phyloP scores from a whole-genome alignment of 2,329 filamentous ascomycete species.

The Stemphylium lycopersici region DNA sequence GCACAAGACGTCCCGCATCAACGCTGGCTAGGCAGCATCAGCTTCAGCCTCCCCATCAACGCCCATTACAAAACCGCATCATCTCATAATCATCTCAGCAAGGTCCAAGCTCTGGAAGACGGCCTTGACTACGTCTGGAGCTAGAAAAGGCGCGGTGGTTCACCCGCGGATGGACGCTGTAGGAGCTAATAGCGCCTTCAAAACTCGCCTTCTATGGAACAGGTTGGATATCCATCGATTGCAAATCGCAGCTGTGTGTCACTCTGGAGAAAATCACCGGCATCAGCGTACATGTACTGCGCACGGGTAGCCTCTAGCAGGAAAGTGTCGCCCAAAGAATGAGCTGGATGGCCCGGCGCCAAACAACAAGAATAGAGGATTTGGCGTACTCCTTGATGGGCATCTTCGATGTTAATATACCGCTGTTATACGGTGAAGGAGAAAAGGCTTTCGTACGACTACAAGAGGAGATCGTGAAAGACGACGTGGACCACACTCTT shows the following conservation, averaged over 20 bases:
- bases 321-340: slow-evolving; percentile 1
- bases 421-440: slow-evolving; percentile 39
- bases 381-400: neutral
- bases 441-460: slow-evolving; percentile 28
- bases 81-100: neutral
- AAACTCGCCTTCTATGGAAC: neutral
- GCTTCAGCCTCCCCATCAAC: neutral
- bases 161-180: slow-evolving; percentile 2
- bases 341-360: neutral
- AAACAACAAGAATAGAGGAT: neutral
- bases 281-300: neutral
- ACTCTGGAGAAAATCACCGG: neutral
- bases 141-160: neutral
- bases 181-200: neutral
- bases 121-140: slow-evolving; percentile 15
- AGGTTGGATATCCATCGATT: neutral
- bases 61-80: neutral
- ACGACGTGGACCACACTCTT: slow-evolving; percentile 16
- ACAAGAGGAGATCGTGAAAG: slow-evolving; percentile 27
- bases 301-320: neutral
- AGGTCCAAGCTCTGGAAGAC: slow-evolving; percentile 1
- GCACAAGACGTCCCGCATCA: no score
- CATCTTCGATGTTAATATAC: slow-evolving; percentile 28
- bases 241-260: neutral
- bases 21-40: neutral